Base-by-base conservation (phyloP, 1,139 yeast species). In the Eremothecium sinecaudum region DNA sequence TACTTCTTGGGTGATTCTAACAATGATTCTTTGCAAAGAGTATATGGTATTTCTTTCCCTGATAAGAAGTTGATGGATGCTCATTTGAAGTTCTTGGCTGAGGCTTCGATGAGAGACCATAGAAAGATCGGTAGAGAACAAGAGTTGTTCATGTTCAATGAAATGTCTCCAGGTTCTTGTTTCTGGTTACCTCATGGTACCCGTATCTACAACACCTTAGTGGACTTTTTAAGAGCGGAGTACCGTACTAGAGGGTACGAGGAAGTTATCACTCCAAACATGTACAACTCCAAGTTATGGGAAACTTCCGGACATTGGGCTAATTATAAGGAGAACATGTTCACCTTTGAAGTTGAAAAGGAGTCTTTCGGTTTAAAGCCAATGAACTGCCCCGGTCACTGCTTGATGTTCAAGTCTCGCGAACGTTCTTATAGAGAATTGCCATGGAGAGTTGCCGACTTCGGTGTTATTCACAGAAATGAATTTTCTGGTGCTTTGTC, bases 161-260 rank as follows among this genome's bases (percentile, higher is more conserved):
- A 92, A 62, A 66, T 90, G 79, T 83, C 95, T 20, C 99, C 99
- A 38, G 99, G 99, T 50, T 75, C 87, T 32, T 86, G 94, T 40
- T 87, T 90, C 73, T 87, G 97, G 95, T 73, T 90, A 53, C 98
- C 98, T 35, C 97, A 90, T 55, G 98, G 98, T 61, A 75, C 98
- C 31, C 79, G 97, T 67, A 86, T 90, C 54, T 90, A 86, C 71
- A 83, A 82, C 62, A 74, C 83, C 32, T 69, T 90, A 58, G 75
- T 78, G 48, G 84, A 79, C 14, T 65, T 83, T 60, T 59, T 90
- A 63, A 75, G 92, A 64, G 58, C 61, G 36, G 94, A 90, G 66
- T 87, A 87, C 66, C 75, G 79, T 58, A 75, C 71, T 62, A 79
- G 96, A 64, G 97, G 96, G 28, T 90, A 79, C 59, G 95, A 90